Conservation (phyloP, 176 grass and related monocot genomes). For the Triticum urartu region DNA sequence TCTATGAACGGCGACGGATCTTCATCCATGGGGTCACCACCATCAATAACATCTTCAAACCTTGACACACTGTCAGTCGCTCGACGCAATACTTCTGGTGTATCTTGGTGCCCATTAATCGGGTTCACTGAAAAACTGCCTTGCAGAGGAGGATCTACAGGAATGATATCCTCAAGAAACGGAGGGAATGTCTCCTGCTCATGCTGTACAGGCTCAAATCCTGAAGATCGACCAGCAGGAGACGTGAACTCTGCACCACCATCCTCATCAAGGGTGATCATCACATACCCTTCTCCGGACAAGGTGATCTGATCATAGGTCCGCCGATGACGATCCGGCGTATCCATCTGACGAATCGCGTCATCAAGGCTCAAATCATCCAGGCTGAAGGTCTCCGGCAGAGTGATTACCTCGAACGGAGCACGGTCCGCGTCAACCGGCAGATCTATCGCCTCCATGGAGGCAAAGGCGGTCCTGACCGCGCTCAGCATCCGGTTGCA, state of each 20-base stretch:
- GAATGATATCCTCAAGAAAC: constrained; percentile 44
- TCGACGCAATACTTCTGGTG: constrained; percentile 53
- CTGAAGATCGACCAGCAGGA: constrained; percentile 24
- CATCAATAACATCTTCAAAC: constrained; percentile 27
- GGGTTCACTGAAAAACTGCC: constrained; percentile 19
- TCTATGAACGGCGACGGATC: constrained; percentile 32
- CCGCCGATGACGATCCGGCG: constrained; percentile 55
- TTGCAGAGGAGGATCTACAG: not conserved
- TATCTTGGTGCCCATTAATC: constrained; percentile 11
- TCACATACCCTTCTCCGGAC: constrained; percentile 71
- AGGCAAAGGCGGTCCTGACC: constrained; percentile 55
- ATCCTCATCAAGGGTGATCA: constrained; percentile 65
- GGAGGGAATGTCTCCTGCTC: constrained; percentile 59
- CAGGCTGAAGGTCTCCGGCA: constrained; percentile 73
- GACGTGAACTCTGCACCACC: constrained; percentile 29
- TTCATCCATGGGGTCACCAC: constrained; percentile 27
- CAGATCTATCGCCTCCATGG: constrained; percentile 55
- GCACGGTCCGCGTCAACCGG: constrained; percentile 54
- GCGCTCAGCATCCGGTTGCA: constrained; percentile 72
- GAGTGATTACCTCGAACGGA: constrained; percentile 60
- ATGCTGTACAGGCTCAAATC: constrained; percentile 30
- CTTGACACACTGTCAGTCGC: constrained; percentile 14
- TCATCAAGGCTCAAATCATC: constrained; percentile 73
- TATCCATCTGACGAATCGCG: constrained; percentile 39
- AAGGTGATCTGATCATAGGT: constrained; percentile 76